Conservation (phyloP, 2,329 filamentous ascomycete species). For the Aspergillus awamori region DNA sequence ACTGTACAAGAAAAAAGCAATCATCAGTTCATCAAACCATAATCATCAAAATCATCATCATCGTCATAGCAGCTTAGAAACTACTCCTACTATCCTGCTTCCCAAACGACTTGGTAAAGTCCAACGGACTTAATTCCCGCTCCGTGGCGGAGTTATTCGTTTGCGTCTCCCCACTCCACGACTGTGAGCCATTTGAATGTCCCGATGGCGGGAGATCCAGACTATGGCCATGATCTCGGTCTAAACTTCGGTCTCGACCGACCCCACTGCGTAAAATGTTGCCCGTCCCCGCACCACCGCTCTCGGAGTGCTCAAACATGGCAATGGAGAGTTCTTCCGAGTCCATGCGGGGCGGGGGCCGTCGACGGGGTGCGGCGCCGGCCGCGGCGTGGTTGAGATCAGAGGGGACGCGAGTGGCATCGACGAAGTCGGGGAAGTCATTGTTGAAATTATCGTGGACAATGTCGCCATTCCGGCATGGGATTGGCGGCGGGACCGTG, state of each 20-base stretch:
- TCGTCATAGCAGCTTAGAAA: not conserved
- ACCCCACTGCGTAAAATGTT: not conserved
- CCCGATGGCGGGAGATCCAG: constrained; percentile 14
- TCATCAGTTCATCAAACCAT: not conserved
- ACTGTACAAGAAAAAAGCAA: not conserved
- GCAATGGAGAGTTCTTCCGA: constrained; percentile 42
- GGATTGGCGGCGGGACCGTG: not conserved
- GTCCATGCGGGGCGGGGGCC: constrained; percentile 38
- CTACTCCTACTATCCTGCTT: not conserved
- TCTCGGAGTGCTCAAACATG: constrained; percentile 39
- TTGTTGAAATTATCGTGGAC: no score
- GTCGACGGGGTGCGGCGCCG: constrained; percentile 24
- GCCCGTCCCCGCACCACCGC: not conserved
- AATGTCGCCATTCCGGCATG: no score
- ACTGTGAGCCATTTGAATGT: constrained; percentile 31
- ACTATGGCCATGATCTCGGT: no score
- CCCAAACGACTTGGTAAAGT: constrained; percentile 3
- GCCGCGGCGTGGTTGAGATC: constrained; percentile 44
- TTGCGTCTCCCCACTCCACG: constrained; percentile 35
- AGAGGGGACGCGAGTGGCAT: constrained; percentile 46
- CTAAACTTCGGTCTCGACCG: no score
- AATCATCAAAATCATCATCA: not conserved
- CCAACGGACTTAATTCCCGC: constrained; percentile 2
- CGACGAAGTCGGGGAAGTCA: constrained; percentile 49
- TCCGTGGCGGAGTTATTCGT: constrained; percentile 19